Percentiles rank a stretch among this genome's conserved stretches.
These are phyloP conservation scores for Hygrophorus pudorinus DNA, from an alignment of 768 basidiomycete genomes.

Conservation along the genomic window DNA sequence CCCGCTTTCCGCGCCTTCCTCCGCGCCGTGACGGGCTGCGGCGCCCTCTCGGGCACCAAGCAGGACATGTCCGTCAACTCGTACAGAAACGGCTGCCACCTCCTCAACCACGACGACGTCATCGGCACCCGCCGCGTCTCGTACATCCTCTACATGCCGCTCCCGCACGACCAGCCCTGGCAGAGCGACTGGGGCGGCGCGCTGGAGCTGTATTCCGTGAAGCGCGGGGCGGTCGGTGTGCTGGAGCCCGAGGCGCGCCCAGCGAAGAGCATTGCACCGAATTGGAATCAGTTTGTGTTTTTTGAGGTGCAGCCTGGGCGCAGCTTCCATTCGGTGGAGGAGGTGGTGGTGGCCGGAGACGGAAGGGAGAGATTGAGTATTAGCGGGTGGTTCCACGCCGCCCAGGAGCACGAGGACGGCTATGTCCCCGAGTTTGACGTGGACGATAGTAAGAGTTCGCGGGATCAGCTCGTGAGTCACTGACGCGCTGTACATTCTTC, in stretches of 20 bases:
- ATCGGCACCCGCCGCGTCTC: slow-evolving; percentile 90
- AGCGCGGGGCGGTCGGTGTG: slow-evolving; percentile 45
- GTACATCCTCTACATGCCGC: slow-evolving; percentile 95
- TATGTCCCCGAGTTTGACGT: slow-evolving; percentile 44
- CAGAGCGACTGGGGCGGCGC: slow-evolving; percentile 87
- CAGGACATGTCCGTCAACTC: slow-evolving; percentile 95
- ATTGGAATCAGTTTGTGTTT: slow-evolving; percentile 85
- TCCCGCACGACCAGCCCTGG: slow-evolving; percentile 68
- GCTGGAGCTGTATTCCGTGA: slow-evolving; percentile 83
- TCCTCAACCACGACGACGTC: slow-evolving; percentile 97
- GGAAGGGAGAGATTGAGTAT: slow-evolving; percentile 74
- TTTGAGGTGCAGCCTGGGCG: slow-evolving; percentile 90
- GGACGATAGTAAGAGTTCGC: slow-evolving; percentile 59
- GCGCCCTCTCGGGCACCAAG: slow-evolving; percentile 81
- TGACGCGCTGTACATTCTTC: slow-evolving; percentile 6
- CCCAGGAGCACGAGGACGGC: slow-evolving; percentile 85
- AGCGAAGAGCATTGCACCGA: slow-evolving; percentile 58
- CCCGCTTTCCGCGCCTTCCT: slow-evolving; percentile 72
- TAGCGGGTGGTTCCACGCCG: slow-evolving; percentile 95
- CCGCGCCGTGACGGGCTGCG: slow-evolving; percentile 83
- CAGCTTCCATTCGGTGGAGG: slow-evolving; percentile 96
- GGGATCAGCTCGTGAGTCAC: slow-evolving; percentile 81
- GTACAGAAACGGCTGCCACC: slow-evolving; percentile 85
- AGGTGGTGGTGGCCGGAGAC: slow-evolving; percentile 82
- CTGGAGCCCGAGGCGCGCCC: slow-evolving; percentile 64